Evolutionary conservation across 164 flowering plant genomes (phyloP), one percentile per base, ranked within the genome.

Genomic region (Aristolochia fimbriata): DNA sequence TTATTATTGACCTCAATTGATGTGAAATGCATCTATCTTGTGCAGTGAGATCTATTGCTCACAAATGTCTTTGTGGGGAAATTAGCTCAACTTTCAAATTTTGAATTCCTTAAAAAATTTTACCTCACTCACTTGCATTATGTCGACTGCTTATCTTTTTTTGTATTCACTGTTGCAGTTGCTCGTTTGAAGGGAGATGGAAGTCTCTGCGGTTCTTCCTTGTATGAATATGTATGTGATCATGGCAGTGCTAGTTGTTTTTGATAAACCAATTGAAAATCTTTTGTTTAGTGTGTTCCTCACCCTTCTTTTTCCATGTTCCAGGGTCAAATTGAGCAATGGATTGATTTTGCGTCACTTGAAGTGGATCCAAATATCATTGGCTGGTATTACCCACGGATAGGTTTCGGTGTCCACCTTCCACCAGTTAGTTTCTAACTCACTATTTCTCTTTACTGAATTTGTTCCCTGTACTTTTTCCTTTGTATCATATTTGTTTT

Each of bases 331-430:
- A 63, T 86, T 59, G 96, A 88, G 71, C 92, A 91, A 45, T 88
- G 96, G 94, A 85, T 82, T 71, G 97, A 91, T 67, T 91, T 91
- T 76, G 61, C 92, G 6, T 61, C 41, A 91, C 0, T 19, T 77
- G 67, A 96, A 91, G 70, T 91, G 71, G 90, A 86, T 75, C 60
- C 80, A 6, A 64, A 77, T 58, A 62, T 82, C 5, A 4, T 15
- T 1, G 62, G 55, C 0, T 88, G 92, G 95, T 46, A 74, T 0
- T 19, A 22, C 12, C 91, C 95, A 1, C 71, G 97, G 64, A 0
- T 76, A 21, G 94, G 97, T 2, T 57, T 0, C 60, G 62, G 37
- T 6, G 55, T 45, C 17, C 24, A 43, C 48, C 41, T 62, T 52
- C 57, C 57, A 22, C 65, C 51, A 14, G 65, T 62, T 22, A 52